Evolutionary conservation across 2,329 filamentous ascomycete species (phyloP).

Genomic region (Colletotrichum shisoi): DNA sequence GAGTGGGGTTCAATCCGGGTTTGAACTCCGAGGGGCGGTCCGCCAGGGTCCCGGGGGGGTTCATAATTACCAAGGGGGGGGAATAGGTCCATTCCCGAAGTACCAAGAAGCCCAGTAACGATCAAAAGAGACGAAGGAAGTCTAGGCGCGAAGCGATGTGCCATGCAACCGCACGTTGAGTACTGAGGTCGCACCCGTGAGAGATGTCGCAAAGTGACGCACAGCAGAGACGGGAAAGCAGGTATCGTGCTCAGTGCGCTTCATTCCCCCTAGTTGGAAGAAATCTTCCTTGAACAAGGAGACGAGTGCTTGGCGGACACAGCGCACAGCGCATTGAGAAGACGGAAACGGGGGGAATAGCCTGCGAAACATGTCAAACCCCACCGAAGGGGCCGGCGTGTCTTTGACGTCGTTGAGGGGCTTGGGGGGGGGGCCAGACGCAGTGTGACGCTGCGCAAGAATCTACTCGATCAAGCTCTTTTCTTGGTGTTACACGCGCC

Average conservation of each 20-base stretch:
- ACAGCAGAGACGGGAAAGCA: conserved; percentile 7
- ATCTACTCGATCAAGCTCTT: conserved; percentile 19
- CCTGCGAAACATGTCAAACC: conserved; percentile 21
- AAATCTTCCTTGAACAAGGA: background rate
- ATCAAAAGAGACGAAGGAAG: background rate
- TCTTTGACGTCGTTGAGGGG: conserved; percentile 33
- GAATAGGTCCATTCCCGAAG: conserved; percentile 20
- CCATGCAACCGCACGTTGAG: conserved; percentile 3
- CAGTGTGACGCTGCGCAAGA: conserved; percentile 30
- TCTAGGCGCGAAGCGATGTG: conserved; percentile 8
- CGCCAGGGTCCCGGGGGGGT: background rate
- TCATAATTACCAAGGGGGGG: background rate
- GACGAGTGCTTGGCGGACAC: conserved; percentile 25
- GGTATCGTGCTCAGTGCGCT: conserved; percentile 10
- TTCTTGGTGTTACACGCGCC: too few species aligned
- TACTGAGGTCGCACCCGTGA: conserved; percentile 20
- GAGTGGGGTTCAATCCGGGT: conserved; percentile 35
- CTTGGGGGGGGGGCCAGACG: conserved; percentile 17
- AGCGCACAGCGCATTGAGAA: conserved; percentile 10
- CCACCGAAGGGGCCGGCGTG: conserved; percentile 9
- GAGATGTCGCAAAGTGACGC: conserved; percentile 28
- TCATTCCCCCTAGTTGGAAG: too few species aligned
- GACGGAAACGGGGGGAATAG: background rate
- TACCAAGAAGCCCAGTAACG: conserved; percentile 19
- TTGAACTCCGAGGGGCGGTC: conserved; percentile 29